Base-by-base conservation (phyloP, 768 basidiomycete genomes). In the Goffeauzyma gilvescens region DNA sequence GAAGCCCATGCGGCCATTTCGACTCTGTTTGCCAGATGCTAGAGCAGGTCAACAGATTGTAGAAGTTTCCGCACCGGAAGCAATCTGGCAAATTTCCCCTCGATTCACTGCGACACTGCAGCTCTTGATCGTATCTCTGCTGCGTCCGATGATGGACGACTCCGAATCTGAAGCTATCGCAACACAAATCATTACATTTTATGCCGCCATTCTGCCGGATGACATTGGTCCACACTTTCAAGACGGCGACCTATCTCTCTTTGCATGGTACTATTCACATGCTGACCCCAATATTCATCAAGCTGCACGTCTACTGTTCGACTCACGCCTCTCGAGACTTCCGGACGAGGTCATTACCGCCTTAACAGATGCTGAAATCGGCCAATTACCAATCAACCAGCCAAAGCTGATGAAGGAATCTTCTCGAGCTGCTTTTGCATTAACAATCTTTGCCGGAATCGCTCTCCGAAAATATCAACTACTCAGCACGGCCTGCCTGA, bases 111-210 rank as follows among this genome's bases (percentile, higher is more conserved):
- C n/a, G n/a, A n/a, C n/a, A n/a, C n/a, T n/a, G n/a, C n/a, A n/a
- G n/a, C n/a, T n/a, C n/a, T n/a, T n/a, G n/a, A n/a, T n/a, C n/a
- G n/a, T n/a, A n/a, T n/a, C n/a, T n/a, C n/a, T n/a, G n/a, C n/a
- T n/a, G n/a, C n/a, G n/a, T n/a, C n/a, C n/a, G n/a, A n/a, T n/a
- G n/a, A n/a, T n/a, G n/a, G n/a, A n/a, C n/a, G n/a, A n/a, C n/a
- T n/a, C n/a, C n/a, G n/a, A n/a, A n/a, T n/a, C n/a, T n/a, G n/a
- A n/a, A n/a, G n/a, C n/a, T n/a, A n/a, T n/a, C n/a, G n/a, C n/a
- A n/a, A n/a, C n/a, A n/a, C n/a, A n/a, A n/a, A 73, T 83, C 17
- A 77, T 80, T 47, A 71, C 78, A 0, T 89, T 81, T 59, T 90
- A 85, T 59, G 71, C 78, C 0, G 72, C 77, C 0, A 77, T 81